Evolutionary conservation across 2,329 filamentous ascomycete genomes (phyloP).

Genomic region (Ascochyta rabiei): DNA sequence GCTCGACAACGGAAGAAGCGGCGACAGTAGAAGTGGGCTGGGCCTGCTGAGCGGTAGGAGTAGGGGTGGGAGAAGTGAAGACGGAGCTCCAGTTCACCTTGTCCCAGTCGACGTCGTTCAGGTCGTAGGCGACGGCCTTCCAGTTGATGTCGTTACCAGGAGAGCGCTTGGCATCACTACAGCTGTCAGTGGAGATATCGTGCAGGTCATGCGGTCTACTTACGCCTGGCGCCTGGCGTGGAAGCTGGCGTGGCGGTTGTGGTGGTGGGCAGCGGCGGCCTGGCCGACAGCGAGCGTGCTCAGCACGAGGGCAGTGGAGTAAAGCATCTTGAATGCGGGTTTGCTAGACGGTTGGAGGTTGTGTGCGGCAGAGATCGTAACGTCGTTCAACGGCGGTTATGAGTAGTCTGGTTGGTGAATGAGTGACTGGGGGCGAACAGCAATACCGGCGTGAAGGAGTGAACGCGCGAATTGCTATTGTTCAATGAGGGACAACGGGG

Average conservation of each 20-base stretch:
- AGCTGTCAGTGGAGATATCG: neutral
- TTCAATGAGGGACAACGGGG: constrained; percentile 31
- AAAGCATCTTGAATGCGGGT: constrained; percentile 39
- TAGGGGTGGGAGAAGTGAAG: constrained; percentile 23
- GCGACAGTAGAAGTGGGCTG: neutral
- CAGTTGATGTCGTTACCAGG: constrained; percentile 36
- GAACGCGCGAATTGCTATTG: constrained; percentile 44
- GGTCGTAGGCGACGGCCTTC: constrained; percentile 33
- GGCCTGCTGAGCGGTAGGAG: constrained; percentile 9
- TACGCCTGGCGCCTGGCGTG: constrained; percentile 44
- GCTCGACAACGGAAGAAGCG: constrained; percentile 1
- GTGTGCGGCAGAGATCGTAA: constrained; percentile 27
- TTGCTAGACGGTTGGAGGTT: constrained; percentile 12
- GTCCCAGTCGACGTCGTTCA: constrained; percentile 37
- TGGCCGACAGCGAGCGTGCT: constrained; percentile 46
- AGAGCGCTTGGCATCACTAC: constrained; percentile 43
- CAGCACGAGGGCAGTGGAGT: constrained; percentile 45
- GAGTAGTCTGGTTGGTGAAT: constrained; percentile 24
- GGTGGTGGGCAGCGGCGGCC: constrained; percentile 39
- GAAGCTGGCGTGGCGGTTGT: constrained; percentile 46
- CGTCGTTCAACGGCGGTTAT: constrained; percentile 35
- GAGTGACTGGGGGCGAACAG: constrained; percentile 38
- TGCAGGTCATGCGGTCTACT: constrained; percentile 15
- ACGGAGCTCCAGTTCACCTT: constrained; percentile 35
- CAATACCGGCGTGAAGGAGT: constrained; percentile 47